phyloP scores from a whole-genome alignment of 2,329 filamentous ascomycete genomes.

The Cladosporium oxysporum region DNA sequence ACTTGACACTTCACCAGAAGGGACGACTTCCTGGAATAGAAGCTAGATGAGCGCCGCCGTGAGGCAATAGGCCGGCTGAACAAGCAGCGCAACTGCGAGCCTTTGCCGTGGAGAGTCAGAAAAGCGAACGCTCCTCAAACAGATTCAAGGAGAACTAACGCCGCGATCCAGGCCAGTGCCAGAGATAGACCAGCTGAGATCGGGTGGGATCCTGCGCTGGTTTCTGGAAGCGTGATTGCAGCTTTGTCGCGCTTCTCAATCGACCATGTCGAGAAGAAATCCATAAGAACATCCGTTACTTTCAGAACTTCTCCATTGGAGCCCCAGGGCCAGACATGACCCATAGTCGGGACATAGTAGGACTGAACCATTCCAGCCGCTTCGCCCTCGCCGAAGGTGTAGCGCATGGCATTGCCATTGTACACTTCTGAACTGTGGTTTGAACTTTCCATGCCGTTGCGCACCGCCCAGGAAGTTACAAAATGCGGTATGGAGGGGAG shows the following conservation, averaged over 20 bases:
- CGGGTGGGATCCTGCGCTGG: neutral
- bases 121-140: neutral
- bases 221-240: constrained; percentile 3
- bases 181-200: neutral
- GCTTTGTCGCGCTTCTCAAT: neutral
- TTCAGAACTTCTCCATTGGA: neutral
- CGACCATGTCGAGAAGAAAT: constrained; percentile 8
- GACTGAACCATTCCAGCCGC: constrained; percentile 38
- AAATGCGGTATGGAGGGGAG: constrained; percentile 31
- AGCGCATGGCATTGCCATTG: constrained; percentile 28
- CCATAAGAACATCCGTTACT: constrained; percentile 3
- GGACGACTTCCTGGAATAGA: too few relatives aligned
- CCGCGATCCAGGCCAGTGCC: neutral
- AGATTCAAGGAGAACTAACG: too few relatives aligned
- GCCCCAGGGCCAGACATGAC: constrained; percentile 39
- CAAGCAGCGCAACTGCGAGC: too few relatives aligned
- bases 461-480: constrained; percentile 38
- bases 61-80: neutral
- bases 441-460: constrained; percentile 32
- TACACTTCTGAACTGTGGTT: constrained; percentile 27
- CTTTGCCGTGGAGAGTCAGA: neutral
- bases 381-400: constrained; percentile 31
- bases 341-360: constrained; percentile 38
- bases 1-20: too few relatives aligned
- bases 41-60: neutral